phyloP scores from a whole-genome alignment of 768 basidiomycete genomes.

The Trametes sanguinea region DNA sequence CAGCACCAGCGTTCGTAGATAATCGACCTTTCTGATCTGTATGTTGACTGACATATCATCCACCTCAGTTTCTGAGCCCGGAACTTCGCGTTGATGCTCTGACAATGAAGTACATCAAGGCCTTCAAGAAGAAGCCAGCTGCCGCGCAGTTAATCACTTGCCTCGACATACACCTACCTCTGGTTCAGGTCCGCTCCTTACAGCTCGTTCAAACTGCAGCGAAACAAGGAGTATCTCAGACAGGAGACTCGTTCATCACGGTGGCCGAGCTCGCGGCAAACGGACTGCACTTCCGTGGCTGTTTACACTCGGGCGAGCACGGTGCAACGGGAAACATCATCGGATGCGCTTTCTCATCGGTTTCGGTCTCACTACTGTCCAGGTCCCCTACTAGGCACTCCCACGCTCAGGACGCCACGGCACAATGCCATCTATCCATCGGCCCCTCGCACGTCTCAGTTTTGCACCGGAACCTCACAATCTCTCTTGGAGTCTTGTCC shows the following conservation, averaged over 20 bases:
- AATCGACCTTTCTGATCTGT: not conserved
- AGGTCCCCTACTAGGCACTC: constrained; percentile 1
- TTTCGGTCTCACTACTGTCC: constrained; percentile 1
- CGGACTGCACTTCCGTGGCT: not conserved
- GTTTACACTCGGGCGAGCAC: not conserved
- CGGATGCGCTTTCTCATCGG: constrained; percentile 1
- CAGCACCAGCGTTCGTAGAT: constrained; percentile 43
- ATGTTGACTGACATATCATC: not conserved
- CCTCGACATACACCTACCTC: constrained; percentile 47
- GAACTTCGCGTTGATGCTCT: constrained; percentile 45
- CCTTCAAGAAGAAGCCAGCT: constrained; percentile 12
- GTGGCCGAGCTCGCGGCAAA: constrained; percentile 31
- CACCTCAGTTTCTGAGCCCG: constrained; percentile 37
- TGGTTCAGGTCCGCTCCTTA: constrained; percentile 42
- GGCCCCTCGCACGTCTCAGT: constrained; percentile 11
- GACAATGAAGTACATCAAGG: constrained; percentile 41
- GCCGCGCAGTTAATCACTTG: constrained; percentile 11
- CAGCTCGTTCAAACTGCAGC: constrained; percentile 28
- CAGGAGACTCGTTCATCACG: constrained; percentile 27
- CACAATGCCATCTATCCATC: constrained; percentile 21
- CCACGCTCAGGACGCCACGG: constrained; percentile 5
- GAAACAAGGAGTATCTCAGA: not conserved
- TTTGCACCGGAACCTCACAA: constrained; percentile 9
- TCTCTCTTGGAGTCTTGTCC: constrained; percentile 29
- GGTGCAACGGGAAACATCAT: not conserved